Base-by-base conservation (phyloP, 768 basidiomycete genomes). In the Butyriboletus loyo region DNA sequence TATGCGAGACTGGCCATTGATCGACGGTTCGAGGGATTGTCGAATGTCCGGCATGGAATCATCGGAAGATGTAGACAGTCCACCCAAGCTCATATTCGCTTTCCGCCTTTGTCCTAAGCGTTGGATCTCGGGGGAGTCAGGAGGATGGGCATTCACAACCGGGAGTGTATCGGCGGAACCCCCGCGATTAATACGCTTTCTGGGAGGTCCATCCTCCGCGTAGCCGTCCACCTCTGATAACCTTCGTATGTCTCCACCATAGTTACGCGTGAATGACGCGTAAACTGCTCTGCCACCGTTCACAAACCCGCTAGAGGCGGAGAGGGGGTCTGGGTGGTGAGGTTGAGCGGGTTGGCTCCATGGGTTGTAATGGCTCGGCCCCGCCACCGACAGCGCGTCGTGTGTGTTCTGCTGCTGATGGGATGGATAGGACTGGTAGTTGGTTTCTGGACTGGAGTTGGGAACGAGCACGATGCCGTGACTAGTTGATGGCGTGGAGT, bases 401-500 rank as follows among this genome's bases (percentile, higher is more conserved):
- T 73, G 66, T 22, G 61, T 55, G 40, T 54, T 57, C 52, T 71
- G 65, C 14, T 69, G 74, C 32, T 72, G 61, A 52, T 73, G 71
- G 21, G 75, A 63, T 28, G 73, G 72, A 65, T 79, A 70, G 8
- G 74, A 58, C 24, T 67, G 73, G 52, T 73, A 60, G 15, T 62
- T 56, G 14, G 72, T 55, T 53, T 83, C 78, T 42, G 75, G 67
- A 56, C 87, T 90, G 49, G 90, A 91, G 71, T 77, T 86, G 43
- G 89, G 89, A 22, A 89, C 88, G 49, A 91, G 82, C 46, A 91
- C 70, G 50, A 72, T 81, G 65, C 80, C 82, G 39, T 75, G 72
- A 32, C 51, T 19, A 27, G 78, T 66, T 10, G 78, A 72, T 8
- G 83, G 71, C 59, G 54, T 76, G 62, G 67, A 68, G 37, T 62